phyloP scores from a whole-genome alignment of 2,329 filamentous ascomycete species.

The Madurella fahalii region DNA sequence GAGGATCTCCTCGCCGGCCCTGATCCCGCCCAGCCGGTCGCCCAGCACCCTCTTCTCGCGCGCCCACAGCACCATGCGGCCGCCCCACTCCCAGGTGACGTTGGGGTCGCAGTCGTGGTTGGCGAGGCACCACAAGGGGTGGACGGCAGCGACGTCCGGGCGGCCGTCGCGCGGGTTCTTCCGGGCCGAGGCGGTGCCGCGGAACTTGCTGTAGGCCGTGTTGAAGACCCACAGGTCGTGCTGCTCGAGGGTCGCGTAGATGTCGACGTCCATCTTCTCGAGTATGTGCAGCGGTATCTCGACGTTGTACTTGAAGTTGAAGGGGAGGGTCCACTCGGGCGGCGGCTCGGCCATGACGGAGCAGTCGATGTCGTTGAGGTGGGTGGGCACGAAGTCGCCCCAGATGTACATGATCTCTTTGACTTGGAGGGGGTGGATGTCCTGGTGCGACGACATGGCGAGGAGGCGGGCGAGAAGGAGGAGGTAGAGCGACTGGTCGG shows the following conservation, averaged over 20 bases:
- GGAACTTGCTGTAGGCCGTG: slow-evolving; percentile 87
- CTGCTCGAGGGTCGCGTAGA: slow-evolving; percentile 54
- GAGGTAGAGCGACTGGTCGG: slow-evolving; percentile 59
- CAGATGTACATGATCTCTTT: slow-evolving; percentile 64
- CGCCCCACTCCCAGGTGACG: slow-evolving; percentile 90
- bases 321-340: slow-evolving; percentile 66
- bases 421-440: slow-evolving; percentile 59
- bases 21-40: slow-evolving; percentile 56
- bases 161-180: slow-evolving; percentile 72
- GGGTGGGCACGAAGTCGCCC: slow-evolving; percentile 59
- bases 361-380: slow-evolving; percentile 50
- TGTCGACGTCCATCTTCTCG: slow-evolving; percentile 80
- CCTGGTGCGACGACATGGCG: slow-evolving; percentile 60
- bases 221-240: slow-evolving; percentile 84
- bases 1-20: slow-evolving; percentile 76
- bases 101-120: slow-evolving; percentile 97
- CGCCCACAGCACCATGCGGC: slow-evolving; percentile 67
- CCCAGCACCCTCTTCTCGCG: slow-evolving; percentile 55
- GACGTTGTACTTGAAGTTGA: slow-evolving; percentile 73
- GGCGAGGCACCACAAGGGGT: slow-evolving; percentile 92
- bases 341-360: slow-evolving; percentile 53
- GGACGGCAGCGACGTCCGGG: slow-evolving; percentile 88
- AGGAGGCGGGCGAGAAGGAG: slow-evolving; percentile 59
- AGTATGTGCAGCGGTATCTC: slow-evolving; percentile 71
- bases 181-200: slow-evolving; percentile 84